Evolutionary conservation across 2,329 filamentous ascomycete species (phyloP), one percentile per base, ranked within the genome.

Genomic region (Verticillium nonalfalfae): DNA sequence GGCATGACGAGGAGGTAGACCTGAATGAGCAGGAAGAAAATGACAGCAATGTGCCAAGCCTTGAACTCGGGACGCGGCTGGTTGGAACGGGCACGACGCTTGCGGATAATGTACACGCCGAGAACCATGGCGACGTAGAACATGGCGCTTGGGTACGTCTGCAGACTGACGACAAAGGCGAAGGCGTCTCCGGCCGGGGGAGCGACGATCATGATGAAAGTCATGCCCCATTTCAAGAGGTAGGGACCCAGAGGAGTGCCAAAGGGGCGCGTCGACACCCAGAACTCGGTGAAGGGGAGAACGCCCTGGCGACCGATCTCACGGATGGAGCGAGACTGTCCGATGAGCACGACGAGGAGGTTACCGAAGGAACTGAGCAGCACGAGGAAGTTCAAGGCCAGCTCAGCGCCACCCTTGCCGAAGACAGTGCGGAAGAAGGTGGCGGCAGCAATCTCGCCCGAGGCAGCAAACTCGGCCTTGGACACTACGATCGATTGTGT

Each of bases 1-100:
- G 89, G 88, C 80, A 90, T 89, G 33, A 87, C 79, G 3, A 91
- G 74, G 52, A 90, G 75, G 63, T 85, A 90, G 0, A 86, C 60
- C 59, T 89, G 83, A 0, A 85, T 74, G 0, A 85, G 69, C 56
- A 88, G 81, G 57, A 81, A 85, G 72, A 91, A 89, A 9, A 81
- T 68, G 1, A 90, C 72, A 0, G 81, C 77, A 0, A 80, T 60
- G 60, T 85, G 70, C 87, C 86, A 90, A 0, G 85, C 82, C 5
- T 73, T 76, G 71, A 89, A 90, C 4, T 80, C 79, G 0, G 83
- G 74, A 0, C 67, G 66, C 0, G 76, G 78, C 4, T 86, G 71
- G 3, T 79, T 78, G 4, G 84, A 72, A 1, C 79, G 78, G 45
- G 75, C 77, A 2, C 86, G 81, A 2, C 82, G 81, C 15, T 75